Evolutionary conservation across 2,329 filamentous ascomycete species (phyloP).

Genomic region (Scorias spongiosa): DNA sequence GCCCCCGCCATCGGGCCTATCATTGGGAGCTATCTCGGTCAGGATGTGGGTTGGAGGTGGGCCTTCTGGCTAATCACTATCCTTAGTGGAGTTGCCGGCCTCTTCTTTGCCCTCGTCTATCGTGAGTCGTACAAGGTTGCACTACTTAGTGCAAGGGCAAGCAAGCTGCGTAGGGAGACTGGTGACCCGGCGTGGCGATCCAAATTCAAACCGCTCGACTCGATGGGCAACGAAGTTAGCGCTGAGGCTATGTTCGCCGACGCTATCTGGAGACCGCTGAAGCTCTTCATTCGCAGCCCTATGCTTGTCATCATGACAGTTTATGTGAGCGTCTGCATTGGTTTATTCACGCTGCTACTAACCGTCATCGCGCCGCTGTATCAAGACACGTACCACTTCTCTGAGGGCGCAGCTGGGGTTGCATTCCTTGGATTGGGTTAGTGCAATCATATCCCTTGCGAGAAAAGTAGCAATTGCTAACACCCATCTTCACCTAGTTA

Average conservation of each 20-base stretch:
- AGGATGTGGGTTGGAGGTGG: constrained; percentile 38
- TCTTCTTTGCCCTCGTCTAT: constrained; percentile 24
- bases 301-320: constrained; percentile 50
- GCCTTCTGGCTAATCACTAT: constrained; percentile 35
- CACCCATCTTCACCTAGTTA: constrained; percentile 23
- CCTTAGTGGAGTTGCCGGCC: constrained; percentile 17
- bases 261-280: constrained; percentile 42
- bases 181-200: constrained; percentile 26
- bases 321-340: constrained; percentile 48
- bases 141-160: constrained; percentile 31
- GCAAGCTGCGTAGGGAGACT: constrained; percentile 32
- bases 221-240: constrained; percentile 31
- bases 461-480: too few species aligned
- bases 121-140: constrained; percentile 33
- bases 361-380: constrained; percentile 45
- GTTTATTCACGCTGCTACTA: constrained; percentile 35
- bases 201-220: constrained; percentile 24
- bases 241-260: constrained; percentile 17
- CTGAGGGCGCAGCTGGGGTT: constrained; percentile 25
- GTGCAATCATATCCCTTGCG: constrained; percentile 31
- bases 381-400: constrained; percentile 38
- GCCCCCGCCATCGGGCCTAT: constrained; percentile 34
- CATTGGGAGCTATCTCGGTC: constrained; percentile 36
- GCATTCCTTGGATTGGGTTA: constrained; percentile 23
- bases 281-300: constrained; percentile 54